phyloP scores from a whole-genome alignment of 306 rosid genomes.

The Gleditsia sinensis region DNA sequence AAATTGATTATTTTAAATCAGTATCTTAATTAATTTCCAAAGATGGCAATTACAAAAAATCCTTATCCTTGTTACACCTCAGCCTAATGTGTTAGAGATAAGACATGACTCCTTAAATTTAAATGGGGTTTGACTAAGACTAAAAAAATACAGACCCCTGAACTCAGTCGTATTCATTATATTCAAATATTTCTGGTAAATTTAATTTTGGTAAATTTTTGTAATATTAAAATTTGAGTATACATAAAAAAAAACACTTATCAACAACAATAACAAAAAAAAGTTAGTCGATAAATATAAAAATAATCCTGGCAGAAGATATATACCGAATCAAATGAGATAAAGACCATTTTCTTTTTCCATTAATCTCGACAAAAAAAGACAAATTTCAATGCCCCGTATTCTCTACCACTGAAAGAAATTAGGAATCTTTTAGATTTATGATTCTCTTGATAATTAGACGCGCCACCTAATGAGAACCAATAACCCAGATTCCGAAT shows the following conservation, averaged over 20 bases:
- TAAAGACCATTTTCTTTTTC: too few species aligned
- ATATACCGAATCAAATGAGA: background rate
- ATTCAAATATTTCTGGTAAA: too few species aligned
- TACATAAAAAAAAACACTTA: too few species aligned
- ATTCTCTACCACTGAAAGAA: background rate
- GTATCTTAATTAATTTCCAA: background rate
- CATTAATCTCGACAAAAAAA: too few species aligned
- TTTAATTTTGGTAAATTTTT: too few species aligned
- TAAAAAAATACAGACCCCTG: background rate
- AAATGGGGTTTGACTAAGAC: slow-evolving; percentile 3
- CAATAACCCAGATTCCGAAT: slow-evolving; percentile 32
- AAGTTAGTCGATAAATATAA: too few species aligned
- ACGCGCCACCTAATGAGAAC: slow-evolving; percentile 22
- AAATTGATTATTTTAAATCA: background rate
- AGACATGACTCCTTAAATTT: background rate
- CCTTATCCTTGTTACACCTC: slow-evolving; percentile 27
- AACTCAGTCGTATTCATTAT: too few species aligned
- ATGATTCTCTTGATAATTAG: slow-evolving; percentile 20
- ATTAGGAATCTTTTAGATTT: slow-evolving; percentile 30
- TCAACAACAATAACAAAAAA: too few species aligned
- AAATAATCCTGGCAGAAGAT: too few species aligned
- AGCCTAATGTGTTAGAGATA: slow-evolving; percentile 8
- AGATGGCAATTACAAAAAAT: background rate
- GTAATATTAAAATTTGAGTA: too few species aligned
- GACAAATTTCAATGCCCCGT: background rate